A percentile compares a stretch with the other conserved stretches of the same genome.
phyloP scores from a whole-genome alignment of 805 yeast genomes.

The Metschnikowia reukaufii region DNA sequence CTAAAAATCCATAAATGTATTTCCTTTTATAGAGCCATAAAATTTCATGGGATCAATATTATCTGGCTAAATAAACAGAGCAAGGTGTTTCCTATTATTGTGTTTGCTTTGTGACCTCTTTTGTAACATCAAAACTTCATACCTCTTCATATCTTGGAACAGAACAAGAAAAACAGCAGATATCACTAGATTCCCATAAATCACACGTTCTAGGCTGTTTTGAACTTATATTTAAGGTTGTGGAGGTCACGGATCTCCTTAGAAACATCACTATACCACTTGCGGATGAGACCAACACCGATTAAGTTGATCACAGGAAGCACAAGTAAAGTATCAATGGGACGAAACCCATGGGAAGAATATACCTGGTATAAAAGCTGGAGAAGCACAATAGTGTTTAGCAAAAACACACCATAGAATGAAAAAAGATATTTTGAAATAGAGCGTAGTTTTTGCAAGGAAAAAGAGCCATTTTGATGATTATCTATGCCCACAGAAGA shows the following conservation, averaged over 20 bases:
- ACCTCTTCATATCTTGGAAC: too few species aligned
- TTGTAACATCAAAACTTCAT: too few species aligned
- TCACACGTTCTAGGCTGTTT: slow-evolving; percentile 16
- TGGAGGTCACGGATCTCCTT: slow-evolving; percentile 18
- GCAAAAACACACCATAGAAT: slow-evolving; percentile 8
- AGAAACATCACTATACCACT: slow-evolving; percentile 17
- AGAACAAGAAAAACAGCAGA: not conserved
- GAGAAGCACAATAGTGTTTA: slow-evolving; percentile 17
- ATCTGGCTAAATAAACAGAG: too few species aligned
- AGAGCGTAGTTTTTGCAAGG: not conserved
- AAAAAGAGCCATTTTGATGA: too few species aligned
- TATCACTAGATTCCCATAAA: not conserved
- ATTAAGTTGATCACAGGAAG: slow-evolving; percentile 22
- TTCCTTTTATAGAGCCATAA: too few species aligned
- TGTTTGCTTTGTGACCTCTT: too few species aligned
- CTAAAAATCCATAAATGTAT: too few species aligned
- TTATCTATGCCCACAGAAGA: too few species aligned
- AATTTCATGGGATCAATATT: too few species aligned
- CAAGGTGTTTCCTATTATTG: too few species aligned
- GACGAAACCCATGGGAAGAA: not conserved
- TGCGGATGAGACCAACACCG: slow-evolving; percentile 16
- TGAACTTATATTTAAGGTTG: slow-evolving; percentile 24
- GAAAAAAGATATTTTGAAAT: not conserved
- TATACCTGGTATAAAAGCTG: slow-evolving; percentile 16
- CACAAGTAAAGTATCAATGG: slow-evolving; percentile 12